Conservation (phyloP, 768 basidiomycete species). For the Lentinula lateritia region DNA sequence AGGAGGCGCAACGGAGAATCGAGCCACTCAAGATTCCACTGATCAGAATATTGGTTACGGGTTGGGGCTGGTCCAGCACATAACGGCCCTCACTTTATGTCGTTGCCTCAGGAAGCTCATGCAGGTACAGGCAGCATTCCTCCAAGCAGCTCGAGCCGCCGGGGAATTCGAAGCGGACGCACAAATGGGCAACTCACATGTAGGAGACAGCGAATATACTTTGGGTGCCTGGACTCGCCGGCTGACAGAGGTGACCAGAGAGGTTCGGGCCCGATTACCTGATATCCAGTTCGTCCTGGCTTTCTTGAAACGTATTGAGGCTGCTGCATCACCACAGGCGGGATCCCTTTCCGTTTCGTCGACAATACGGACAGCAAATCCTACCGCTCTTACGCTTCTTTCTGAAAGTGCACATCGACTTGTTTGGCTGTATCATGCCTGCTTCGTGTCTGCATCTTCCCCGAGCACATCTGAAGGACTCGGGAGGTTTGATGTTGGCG, state of each 20-base stretch:
- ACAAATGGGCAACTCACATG: background rate
- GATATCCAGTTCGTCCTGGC: conserved; percentile 84
- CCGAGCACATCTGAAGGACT: background rate
- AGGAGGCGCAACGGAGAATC: background rate
- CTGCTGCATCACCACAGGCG: background rate
- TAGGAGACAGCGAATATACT: background rate
- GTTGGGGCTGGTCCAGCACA: conserved; percentile 72
- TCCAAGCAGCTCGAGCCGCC: conserved; percentile 43
- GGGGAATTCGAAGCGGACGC: conserved; percentile 44
- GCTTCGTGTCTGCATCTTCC: conserved; percentile 26
- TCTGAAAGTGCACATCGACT: conserved; percentile 78
- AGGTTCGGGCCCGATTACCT: conserved; percentile 71
- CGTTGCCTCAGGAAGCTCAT: conserved; percentile 73
- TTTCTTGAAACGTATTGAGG: conserved; percentile 53
- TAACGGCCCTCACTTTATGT: conserved; percentile 70
- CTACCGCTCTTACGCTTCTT: conserved; percentile 54
- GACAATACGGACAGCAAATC: conserved; percentile 12
- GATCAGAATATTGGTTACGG: conserved; percentile 33
- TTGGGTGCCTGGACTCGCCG: conserved; percentile 72
- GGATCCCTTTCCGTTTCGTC: background rate
- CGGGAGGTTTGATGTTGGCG: background rate
- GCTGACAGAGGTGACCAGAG: conserved; percentile 64
- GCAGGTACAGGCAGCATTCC: conserved; percentile 43
- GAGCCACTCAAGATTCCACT: background rate
- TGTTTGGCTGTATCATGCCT: conserved; percentile 80